Evolutionary conservation across 1,139 yeast species (phyloP).

Genomic region (Yamadazyma diddensiae): DNA sequence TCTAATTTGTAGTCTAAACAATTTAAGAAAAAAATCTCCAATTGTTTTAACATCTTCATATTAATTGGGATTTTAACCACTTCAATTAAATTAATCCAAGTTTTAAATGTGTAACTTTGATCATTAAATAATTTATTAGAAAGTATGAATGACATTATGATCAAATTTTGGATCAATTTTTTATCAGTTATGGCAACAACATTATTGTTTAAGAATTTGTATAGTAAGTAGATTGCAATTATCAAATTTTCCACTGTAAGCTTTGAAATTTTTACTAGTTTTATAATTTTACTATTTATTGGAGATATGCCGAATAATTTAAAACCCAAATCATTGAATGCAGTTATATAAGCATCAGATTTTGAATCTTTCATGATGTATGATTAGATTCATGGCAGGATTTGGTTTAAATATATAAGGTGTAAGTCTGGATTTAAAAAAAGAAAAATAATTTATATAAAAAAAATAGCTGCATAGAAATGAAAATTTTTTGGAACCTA

Average conservation of each 20-base stretch:
- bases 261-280: conserved; percentile 22
- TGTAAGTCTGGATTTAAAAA: not conserved
- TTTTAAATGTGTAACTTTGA: conserved; percentile 50
- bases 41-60: conserved; percentile 17
- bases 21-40: conserved; percentile 31
- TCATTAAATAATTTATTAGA: conserved; percentile 51
- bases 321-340: conserved; percentile 6
- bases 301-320: conserved; percentile 6
- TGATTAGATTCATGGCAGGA: not conserved
- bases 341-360: conserved; percentile 4
- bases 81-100: conserved; percentile 35
- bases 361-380: conserved; percentile 2
- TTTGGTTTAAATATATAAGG: not conserved
- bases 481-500: not conserved
- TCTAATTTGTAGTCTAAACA: conserved; percentile 29
- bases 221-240: conserved; percentile 29
- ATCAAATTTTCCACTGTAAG: conserved; percentile 28
- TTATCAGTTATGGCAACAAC: conserved; percentile 14
- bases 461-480: not conserved
- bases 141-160: conserved; percentile 37
- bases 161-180: conserved; percentile 23
- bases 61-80: conserved; percentile 10
- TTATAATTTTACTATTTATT: conserved; percentile 7
- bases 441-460: conserved; percentile 1
- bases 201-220: conserved; percentile 22